Base-by-base conservation (phyloP, 2,329 filamentous ascomycete species). In the Cercospora berteroae region DNA sequence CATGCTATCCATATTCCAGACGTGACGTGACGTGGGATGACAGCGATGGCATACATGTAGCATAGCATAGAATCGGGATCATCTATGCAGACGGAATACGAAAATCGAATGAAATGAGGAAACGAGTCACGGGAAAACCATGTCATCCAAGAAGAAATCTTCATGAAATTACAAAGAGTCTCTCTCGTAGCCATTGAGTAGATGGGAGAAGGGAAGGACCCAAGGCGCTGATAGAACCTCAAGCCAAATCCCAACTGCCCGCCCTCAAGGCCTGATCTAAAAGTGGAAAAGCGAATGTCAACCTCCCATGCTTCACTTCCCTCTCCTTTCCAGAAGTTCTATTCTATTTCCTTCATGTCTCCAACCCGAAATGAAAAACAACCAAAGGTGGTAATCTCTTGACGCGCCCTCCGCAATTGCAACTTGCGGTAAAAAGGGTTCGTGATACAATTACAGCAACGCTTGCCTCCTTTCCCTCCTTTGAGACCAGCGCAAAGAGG, bases 361-460 rank as follows among this genome's bases (percentile, higher is more conserved):
- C 42, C 42, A 23, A 48, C 20, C 42, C 42, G n/a, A 48, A 48
- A 23, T n/a, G 9, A 48, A 48, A 44, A 23, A 27, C 20, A 52
- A 52, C 48, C 25, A 52, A 25, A 13, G 20, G 12, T 23, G 20
- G 48, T 23, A 52, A 4, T 23, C 10, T 25, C 48, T 23, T 23
- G 16, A 7, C 7, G 48, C 20, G 10, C 48, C 48, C 48, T 23
- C 20, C 48, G 48, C 48, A 55, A 39, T 56, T 18, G 60, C 60
- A 56, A 63, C 29, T 56, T 55, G 48, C 23, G 48, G 31, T 13
- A 62, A 52, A 52, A 39, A 25, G 60, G 48, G 18, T 36, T 63
- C 60, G 48, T 63, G 20, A 56, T 63, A 63, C 48, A 63, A 52
- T 56, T 55, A 56, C 44, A 63, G 18, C 60, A 56, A 29, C 48